Base-by-base conservation (phyloP, 257 asterid species). In the Scutellaria minor region DNA sequence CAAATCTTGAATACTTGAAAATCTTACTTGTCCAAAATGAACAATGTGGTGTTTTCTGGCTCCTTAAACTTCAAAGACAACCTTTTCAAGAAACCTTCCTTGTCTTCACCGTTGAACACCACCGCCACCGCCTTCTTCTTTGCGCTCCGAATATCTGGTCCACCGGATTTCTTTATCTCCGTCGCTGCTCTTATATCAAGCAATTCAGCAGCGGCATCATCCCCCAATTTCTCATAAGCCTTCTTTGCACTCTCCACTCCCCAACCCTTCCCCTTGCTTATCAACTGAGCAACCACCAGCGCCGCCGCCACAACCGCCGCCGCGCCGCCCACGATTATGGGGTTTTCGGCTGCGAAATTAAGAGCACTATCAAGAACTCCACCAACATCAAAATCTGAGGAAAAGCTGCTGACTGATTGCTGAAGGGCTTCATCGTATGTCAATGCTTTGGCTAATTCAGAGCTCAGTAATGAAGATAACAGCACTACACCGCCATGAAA, bases 21-120 rank as follows among this genome's bases (percentile, higher is more conserved):
- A 74, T 76, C 88, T 86, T 87, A 94, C 99, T 91, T 91, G 91
- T 94, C 99, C 69, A 94, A 79, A 69, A 91, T 77, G 83, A 91
- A 85, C 82, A 94, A 84, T 70, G 97, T 89, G 71, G 99, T 91
- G 64, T 70, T 89, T 48, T 87, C 89, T 1, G 99, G 97, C 66
- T 94, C 92, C 82, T 89, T 94, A 56, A 91, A 84, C 83, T 82
- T 91, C 85, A 78, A 79, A 70, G 85, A 52, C 75, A 94, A 56
- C 81, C 82, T 94, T 53, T 81, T 86, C 84, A 94, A 79, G 83
- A 94, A 91, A 31, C 93, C 97, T 6, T 70, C 71, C 71, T 94
- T 94, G 41, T 94, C 95, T 60, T 88, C 96, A 3, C 89, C 85
- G 56, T 76, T 82, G 64, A 88, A 94, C 60, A 59, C 83, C 62